phyloP scores from a whole-genome alignment of 2,329 filamentous ascomycete genomes.

The Aulographum hederae region DNA sequence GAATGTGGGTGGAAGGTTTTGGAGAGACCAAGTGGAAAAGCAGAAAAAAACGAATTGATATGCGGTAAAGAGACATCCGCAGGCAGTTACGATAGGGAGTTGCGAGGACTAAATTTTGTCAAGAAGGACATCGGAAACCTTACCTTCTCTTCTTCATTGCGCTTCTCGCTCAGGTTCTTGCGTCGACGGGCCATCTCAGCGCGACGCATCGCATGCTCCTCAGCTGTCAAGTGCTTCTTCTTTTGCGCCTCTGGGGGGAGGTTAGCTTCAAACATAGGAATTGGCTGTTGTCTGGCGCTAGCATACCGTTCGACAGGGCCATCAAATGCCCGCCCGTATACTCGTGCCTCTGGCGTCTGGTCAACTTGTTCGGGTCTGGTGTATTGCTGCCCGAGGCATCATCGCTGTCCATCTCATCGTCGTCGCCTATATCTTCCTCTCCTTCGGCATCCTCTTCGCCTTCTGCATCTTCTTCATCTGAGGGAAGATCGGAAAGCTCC shows the following conservation, averaged over 20 bases:
- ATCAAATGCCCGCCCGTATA: slow-evolving; percentile 26
- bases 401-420: slow-evolving; percentile 28
- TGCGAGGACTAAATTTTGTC: too few relatives aligned
- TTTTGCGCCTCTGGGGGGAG: slow-evolving; percentile 41
- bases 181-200: slow-evolving; percentile 56
- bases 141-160: slow-evolving; percentile 64
- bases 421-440: slow-evolving; percentile 8
- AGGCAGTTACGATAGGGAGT: too few relatives aligned
- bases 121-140: slow-evolving; percentile 4
- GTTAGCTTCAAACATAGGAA: slow-evolving; percentile 5
- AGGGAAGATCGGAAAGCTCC: slow-evolving; percentile 20
- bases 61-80: too few relatives aligned
- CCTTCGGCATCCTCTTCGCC: slow-evolving; percentile 23
- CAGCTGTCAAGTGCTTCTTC: slow-evolving; percentile 54
- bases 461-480: slow-evolving; percentile 27
- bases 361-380: slow-evolving; percentile 47
- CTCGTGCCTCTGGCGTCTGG: slow-evolving; percentile 47
- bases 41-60: neutral
- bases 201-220: slow-evolving; percentile 54
- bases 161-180: slow-evolving; percentile 58
- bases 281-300: neutral
- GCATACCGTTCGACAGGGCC: slow-evolving; percentile 36
- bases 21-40: neutral
- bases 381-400: slow-evolving; percentile 39
- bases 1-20: too few relatives aligned